Conservation (phyloP, 2,329 filamentous ascomycete genomes). For the Neofusicoccum sp. region DNA sequence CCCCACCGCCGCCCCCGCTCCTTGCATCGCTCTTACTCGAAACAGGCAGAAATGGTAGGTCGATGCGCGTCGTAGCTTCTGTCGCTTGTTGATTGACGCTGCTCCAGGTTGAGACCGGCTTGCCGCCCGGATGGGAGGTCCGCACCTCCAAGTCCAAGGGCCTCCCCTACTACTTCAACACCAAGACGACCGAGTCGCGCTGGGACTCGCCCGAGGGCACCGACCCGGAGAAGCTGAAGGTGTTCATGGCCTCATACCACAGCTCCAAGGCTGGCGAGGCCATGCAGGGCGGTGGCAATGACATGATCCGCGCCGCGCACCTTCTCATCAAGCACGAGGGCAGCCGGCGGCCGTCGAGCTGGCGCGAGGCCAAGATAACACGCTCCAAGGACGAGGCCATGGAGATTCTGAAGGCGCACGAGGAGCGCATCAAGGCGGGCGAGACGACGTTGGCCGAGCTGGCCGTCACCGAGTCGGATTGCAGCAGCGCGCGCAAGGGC, state of each 20-base stretch:
- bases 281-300: constrained; percentile 55
- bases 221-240: constrained; percentile 88
- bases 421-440: constrained; percentile 74
- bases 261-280: constrained; percentile 53
- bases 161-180: constrained; percentile 98
- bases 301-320: constrained; percentile 92
- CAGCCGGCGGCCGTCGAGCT: constrained; percentile 87
- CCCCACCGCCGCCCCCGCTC: background rate
- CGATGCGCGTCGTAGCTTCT: background rate
- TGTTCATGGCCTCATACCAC: constrained; percentile 90
- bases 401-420: constrained; percentile 73
- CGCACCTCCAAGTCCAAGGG: constrained; percentile 98
- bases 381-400: constrained; percentile 85
- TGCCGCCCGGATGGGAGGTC: constrained; percentile 90
- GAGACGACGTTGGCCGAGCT: constrained; percentile 75
- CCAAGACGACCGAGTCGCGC: constrained; percentile 79
- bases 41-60: background rate
- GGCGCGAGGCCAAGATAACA: constrained; percentile 88
- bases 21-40: background rate
- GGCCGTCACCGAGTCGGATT: constrained; percentile 88
- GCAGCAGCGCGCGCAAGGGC: constrained; percentile 89
- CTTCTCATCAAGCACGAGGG: constrained; percentile 91
- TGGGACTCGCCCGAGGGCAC: constrained; percentile 92
- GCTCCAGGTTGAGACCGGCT: constrained; percentile 72
- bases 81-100: constrained; percentile 2